phyloP scores from a whole-genome alignment of 2,329 filamentous ascomycete species.

The Calcarisporium arbuscula region DNA sequence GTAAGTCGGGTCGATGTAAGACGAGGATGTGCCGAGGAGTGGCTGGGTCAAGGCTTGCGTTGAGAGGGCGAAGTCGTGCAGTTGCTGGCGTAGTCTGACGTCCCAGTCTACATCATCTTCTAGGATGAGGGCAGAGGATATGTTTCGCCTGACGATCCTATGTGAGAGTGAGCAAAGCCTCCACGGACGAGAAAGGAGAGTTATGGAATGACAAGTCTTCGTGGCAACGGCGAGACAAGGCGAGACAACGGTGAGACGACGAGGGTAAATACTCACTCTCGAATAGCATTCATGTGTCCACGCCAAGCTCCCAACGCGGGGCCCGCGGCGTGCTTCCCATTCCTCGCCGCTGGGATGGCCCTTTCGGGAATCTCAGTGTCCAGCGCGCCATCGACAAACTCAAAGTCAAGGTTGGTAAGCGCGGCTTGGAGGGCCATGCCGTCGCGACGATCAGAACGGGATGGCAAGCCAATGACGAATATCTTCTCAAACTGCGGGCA shows the following conservation, averaged over 20 bases:
- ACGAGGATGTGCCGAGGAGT: background rate
- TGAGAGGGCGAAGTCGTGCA: slow-evolving; percentile 29
- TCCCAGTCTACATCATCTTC: slow-evolving; percentile 57
- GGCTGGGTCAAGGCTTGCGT: background rate
- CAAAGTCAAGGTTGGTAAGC: slow-evolving; percentile 36
- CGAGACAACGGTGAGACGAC: too few species aligned
- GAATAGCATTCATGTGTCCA: slow-evolving; percentile 32
- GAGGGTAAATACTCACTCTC: slow-evolving; percentile 21
- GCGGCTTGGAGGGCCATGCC: slow-evolving; percentile 40
- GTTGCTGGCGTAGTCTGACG: slow-evolving; percentile 40
- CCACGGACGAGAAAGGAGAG: too few species aligned
- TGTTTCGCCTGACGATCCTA: slow-evolving; percentile 36
- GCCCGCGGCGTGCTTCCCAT: slow-evolving; percentile 22
- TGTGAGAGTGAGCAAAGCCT: too few species aligned
- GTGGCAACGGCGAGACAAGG: background rate
- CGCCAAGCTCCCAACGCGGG: slow-evolving; percentile 28
- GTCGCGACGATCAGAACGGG: slow-evolving; percentile 44
- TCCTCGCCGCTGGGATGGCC: slow-evolving; percentile 25
- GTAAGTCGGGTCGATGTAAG: slow-evolving; percentile 1
- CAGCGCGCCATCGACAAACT: slow-evolving; percentile 39
- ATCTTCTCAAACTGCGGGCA: slow-evolving; percentile 52
- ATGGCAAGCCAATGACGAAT: slow-evolving; percentile 45
- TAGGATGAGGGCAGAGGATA: slow-evolving; percentile 43
- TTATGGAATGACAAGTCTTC: too few species aligned
- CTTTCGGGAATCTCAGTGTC: slow-evolving; percentile 31